phyloP scores from a whole-genome alignment of 441 rosid species.

The Populus hybrid region DNA sequence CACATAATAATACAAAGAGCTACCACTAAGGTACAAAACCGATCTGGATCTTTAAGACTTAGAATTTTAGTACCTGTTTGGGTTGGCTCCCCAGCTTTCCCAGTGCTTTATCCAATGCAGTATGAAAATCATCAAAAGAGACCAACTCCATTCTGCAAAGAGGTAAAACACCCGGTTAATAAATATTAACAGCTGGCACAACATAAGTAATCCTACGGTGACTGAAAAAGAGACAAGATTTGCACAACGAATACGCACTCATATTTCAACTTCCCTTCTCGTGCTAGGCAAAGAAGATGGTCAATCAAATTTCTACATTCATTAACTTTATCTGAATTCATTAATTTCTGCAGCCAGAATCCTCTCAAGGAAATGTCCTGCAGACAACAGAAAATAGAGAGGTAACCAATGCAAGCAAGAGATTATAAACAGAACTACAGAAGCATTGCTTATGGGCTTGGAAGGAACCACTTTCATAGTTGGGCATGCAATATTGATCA shows the following conservation, averaged over 20 bases:
- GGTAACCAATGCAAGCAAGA: neutral
- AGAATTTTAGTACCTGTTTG: slow-evolving; percentile 82
- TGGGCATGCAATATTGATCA: neutral
- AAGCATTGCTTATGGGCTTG: neutral
- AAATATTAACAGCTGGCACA: neutral
- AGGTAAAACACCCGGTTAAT: neutral
- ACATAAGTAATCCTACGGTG: neutral
- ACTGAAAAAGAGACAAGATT: neutral
- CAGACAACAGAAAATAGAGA: neutral
- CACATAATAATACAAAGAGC: neutral
- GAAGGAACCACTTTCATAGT: neutral
- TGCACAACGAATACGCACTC: slow-evolving; percentile 39
- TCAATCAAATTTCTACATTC: slow-evolving; percentile 76
- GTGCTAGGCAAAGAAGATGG: slow-evolving; percentile 57
- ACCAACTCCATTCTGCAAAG: slow-evolving; percentile 65
- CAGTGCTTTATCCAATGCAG: slow-evolving; percentile 63
- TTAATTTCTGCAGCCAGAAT: slow-evolving; percentile 86
- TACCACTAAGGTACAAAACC: neutral
- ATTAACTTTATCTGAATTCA: slow-evolving; percentile 51
- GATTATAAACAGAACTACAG: neutral
- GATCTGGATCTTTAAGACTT: slow-evolving; percentile 2
- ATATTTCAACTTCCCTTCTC: slow-evolving; percentile 72
- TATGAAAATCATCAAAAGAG: slow-evolving; percentile 58
- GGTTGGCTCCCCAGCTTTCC: slow-evolving; percentile 81
- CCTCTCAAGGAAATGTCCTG: slow-evolving; percentile 83